Percentiles rank a stretch among this genome's conserved stretches.
Conservation (phyloP, 2,329 filamentous ascomycete species). For the Fusarium chuoi region DNA sequence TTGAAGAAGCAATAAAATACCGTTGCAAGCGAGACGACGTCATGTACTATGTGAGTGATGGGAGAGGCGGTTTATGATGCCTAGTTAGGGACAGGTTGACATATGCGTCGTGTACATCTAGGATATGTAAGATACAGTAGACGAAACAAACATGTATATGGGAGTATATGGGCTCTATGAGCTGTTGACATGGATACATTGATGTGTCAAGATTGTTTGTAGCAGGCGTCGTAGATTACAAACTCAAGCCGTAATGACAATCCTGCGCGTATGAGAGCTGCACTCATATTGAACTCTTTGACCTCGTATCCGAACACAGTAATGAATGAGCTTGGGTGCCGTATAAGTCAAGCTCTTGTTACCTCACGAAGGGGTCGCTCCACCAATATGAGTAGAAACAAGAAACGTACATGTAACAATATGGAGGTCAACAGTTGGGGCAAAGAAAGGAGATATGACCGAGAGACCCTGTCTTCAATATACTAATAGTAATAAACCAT, state of each 20-base stretch:
- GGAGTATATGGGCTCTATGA: conserved; percentile 2
- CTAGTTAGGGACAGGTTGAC: conserved; percentile 5
- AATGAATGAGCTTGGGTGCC: neutral
- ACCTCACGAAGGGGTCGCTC: conserved; percentile 6
- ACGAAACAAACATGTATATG: conserved; percentile 21
- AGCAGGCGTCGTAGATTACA: neutral
- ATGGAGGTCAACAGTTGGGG: neutral
- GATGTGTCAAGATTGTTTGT: neutral
- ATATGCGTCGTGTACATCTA: conserved; percentile 41
- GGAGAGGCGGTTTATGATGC: conserved; percentile 1
- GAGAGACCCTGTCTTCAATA: conserved; percentile 27
- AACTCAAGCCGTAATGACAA: neutral
- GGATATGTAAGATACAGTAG: conserved; percentile 43
- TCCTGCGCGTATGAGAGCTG: neutral
- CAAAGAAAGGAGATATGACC: conserved; percentile 10
- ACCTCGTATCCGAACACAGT: neutral
- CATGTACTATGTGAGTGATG: conserved; percentile 26
- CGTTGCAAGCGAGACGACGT: neutral
- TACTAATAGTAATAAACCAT: conserved; percentile 8
- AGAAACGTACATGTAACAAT: neutral
- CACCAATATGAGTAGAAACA: neutral
- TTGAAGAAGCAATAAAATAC: conserved; percentile 27
- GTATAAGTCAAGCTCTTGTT: conserved; percentile 10
- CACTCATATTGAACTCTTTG: neutral
- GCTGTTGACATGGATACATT: neutral